Evolutionary conservation across 2,329 filamentous ascomycete species (phyloP).

Genomic region (Penicillium sp.): DNA sequence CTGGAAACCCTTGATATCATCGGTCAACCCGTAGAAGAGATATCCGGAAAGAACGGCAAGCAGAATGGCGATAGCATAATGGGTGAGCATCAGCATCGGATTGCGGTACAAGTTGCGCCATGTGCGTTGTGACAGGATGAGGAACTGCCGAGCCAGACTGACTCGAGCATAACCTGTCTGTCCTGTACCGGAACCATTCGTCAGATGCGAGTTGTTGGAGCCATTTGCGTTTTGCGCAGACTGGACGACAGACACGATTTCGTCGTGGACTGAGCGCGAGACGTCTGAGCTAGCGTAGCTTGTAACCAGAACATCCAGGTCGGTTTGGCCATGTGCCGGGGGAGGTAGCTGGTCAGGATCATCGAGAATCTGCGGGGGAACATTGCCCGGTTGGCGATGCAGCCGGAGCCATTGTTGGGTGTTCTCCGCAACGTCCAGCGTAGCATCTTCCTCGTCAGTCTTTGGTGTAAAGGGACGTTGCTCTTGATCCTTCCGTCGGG

Average conservation of each 20-base stretch:
- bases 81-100: conserved; percentile 96
- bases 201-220: conserved; percentile 62
- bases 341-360: conserved; percentile 69
- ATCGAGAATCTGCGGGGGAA: conserved; percentile 68
- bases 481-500: conserved; percentile 71
- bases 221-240: conserved; percentile 72
- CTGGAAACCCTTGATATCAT: conserved; percentile 97
- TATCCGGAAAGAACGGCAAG: conserved; percentile 93
- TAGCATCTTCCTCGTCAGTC: conserved; percentile 66
- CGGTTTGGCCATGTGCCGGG: conserved; percentile 68
- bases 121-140: conserved; percentile 86
- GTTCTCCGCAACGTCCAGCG: conserved; percentile 56
- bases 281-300: conserved; percentile 81
- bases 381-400: conserved; percentile 59
- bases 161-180: conserved; percentile 83
- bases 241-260: conserved; percentile 74
- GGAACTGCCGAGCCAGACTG: conserved; percentile 79
- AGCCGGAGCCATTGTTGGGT: conserved; percentile 67
- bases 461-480: conserved; percentile 63
- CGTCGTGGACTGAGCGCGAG: conserved; percentile 73
- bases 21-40: conserved; percentile 93
- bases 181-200: conserved; percentile 52
- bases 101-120: conserved; percentile 98
- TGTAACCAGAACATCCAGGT: conserved; percentile 79
- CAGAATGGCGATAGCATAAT: conserved; percentile 95